These are phyloP conservation scores for Sporothrix sp. DNA, from an alignment of 2,329 filamentous ascomycete genomes.

Conservation along the genomic window DNA sequence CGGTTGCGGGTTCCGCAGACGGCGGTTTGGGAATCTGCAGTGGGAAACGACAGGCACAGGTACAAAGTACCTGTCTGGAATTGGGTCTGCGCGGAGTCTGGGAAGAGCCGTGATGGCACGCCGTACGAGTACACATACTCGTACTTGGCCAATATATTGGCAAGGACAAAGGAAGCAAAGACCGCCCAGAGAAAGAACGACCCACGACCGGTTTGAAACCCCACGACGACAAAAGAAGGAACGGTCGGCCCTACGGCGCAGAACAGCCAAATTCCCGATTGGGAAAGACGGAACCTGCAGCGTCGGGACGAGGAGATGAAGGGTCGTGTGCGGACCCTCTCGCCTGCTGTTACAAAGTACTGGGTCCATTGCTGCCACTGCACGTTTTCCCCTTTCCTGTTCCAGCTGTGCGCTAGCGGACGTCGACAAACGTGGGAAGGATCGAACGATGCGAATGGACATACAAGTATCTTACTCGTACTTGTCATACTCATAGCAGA, in stretches of 20 bases:
- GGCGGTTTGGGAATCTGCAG: conserved; percentile 4
- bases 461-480: too few species aligned
- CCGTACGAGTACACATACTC: too few species aligned
- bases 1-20: not conserved
- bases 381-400: not conserved
- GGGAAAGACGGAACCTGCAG: not conserved
- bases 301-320: conserved; percentile 8
- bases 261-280: not conserved
- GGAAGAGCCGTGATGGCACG: too few species aligned
- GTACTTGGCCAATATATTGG: conserved; percentile 6
- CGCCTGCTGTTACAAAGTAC: not conserved
- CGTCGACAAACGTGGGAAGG: not conserved
- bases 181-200: not conserved
- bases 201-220: not conserved
- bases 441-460: too few species aligned
- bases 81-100: too few species aligned
- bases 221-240: not conserved
- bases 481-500: too few species aligned
- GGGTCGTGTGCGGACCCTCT: conserved; percentile 3
- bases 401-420: not conserved
- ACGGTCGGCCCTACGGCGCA: not conserved
- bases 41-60: not conserved
- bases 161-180: conserved; percentile 1
- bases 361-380: not conserved
- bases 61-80: too few species aligned